Evolutionary conservation across 2,329 filamentous ascomycete genomes (phyloP), one percentile per base, ranked within the genome.

Genomic region (Sarocladium brachiariae): DNA sequence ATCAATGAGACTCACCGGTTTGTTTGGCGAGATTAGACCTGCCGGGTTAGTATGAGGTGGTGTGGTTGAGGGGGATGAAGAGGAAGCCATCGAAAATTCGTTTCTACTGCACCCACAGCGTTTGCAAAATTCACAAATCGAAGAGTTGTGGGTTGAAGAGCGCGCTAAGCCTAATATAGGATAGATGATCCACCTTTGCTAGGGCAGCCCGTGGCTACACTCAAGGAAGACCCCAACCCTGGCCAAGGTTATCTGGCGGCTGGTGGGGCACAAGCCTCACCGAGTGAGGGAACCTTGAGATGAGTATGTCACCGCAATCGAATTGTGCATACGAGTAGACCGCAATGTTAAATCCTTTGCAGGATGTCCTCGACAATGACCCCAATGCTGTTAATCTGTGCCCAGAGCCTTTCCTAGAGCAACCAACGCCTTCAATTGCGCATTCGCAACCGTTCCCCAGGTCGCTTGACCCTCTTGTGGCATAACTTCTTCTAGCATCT

Each of bases 1-100:
- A n/a, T n/a, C n/a, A n/a, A n/a, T n/a, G 45, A 47, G 50, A 69
- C 67, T 54, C 61, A 70, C 67, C 67, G 65, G 64, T 58, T 67
- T 63, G 54, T 59, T 60, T 58, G 61, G 59, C 59, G 56, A 25
- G 60, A 57, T 49, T 51, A 30, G 43, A 47, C 37, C 35, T 50
- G 49, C 50, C 33, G 48, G 49, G 50, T 56, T 51, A 53, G 31
- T 24, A 6, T 33, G 43, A 14, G 30, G 50, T 57, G 51, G 54
- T 39, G 39, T 25, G 24, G 39, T 19, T 30, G 43, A 48, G 50
- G 45, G 38, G 27, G 39, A 38, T 49, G 52, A 48, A 18, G 49
- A 49, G 48, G 43, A 33, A 33, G 49, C 23, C 25, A 33, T 38
- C 37, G 43, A 52, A 41, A 49, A 52, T 47, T 47, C 27, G 43